A percentile compares a stretch with the other conserved stretches of the same genome.
phyloP scores from a whole-genome alignment of 371 early-diverging fungal species.

The Capniomyces stellatus region DNA sequence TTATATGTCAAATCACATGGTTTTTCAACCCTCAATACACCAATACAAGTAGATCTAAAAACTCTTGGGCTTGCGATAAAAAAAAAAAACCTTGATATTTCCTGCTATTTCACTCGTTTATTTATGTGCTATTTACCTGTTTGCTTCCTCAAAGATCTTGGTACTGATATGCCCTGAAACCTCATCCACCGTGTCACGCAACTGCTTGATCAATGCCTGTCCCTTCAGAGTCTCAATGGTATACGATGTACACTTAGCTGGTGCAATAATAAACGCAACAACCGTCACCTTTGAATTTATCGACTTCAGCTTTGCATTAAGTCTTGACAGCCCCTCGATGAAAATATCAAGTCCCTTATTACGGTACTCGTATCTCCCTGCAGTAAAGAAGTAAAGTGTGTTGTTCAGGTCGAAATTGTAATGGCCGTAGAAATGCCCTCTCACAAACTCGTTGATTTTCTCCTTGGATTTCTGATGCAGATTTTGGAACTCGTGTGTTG shows the following conservation, averaged over 20 bases:
- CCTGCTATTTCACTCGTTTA: too few species aligned
- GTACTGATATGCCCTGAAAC: slow-evolving; percentile 66
- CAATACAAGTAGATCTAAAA: too few species aligned
- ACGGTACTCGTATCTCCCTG: slow-evolving; percentile 92
- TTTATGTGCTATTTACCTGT: too few species aligned
- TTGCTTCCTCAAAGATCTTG: slow-evolving; percentile 70
- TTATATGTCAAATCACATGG: too few species aligned
- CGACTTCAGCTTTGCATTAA: slow-evolving; percentile 70
- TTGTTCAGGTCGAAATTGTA: slow-evolving; percentile 47
- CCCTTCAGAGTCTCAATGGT: slow-evolving; percentile 92
- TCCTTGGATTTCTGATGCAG: slow-evolving; percentile 82
- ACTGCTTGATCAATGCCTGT: slow-evolving; percentile 88
- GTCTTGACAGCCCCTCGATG: slow-evolving; percentile 36
- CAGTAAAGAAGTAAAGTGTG: slow-evolving; percentile 91
- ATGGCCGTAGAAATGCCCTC: slow-evolving; percentile 95
- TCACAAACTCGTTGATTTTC: slow-evolving; percentile 87
- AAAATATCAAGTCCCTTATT: slow-evolving; percentile 97
- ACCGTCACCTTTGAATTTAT: slow-evolving; percentile 70
- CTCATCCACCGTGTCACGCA: slow-evolving; percentile 73
- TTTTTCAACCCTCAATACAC: too few species aligned
- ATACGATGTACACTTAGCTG: slow-evolving; percentile 76
- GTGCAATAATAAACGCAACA: slow-evolving; percentile 89
- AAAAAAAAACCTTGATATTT: too few species aligned
- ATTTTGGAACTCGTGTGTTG: slow-evolving; percentile 97
- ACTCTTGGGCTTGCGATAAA: too few species aligned